These are phyloP conservation scores for Pseudoperonospora humuli DNA, from an alignment of 352 stramenopile genomes.

Conservation along the genomic window DNA sequence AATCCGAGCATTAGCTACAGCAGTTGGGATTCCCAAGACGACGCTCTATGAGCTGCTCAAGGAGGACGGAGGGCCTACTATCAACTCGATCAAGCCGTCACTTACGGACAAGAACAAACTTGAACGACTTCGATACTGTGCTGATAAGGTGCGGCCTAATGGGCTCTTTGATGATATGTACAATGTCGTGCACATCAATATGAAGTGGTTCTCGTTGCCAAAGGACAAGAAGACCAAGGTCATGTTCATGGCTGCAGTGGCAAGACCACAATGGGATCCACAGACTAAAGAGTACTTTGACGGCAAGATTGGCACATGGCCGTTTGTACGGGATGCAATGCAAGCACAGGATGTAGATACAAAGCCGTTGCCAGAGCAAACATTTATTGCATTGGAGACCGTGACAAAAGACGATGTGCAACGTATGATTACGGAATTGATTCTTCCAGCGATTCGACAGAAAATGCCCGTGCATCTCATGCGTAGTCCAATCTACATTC, in stretches of 20 bases:
- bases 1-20: slow-evolving; percentile 31
- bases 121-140: slow-evolving; percentile 30
- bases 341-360: not conserved
- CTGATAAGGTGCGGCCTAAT: slow-evolving; percentile 25
- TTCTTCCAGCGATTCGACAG: slow-evolving; percentile 26
- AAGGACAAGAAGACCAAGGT: slow-evolving; percentile 30
- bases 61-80: slow-evolving; percentile 22
- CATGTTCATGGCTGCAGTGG: slow-evolving; percentile 40
- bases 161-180: slow-evolving; percentile 38
- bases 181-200: slow-evolving; percentile 37
- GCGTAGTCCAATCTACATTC: slow-evolving; percentile 28
- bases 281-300: slow-evolving; percentile 28
- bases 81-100: slow-evolving; percentile 35
- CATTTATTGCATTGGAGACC: slow-evolving; percentile 21
- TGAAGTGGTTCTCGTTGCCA: slow-evolving; percentile 38
- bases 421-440: slow-evolving; percentile 29
- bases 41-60: slow-evolving; percentile 36
- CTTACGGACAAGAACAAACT: slow-evolving; percentile 38
- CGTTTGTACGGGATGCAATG: slow-evolving; percentile 24
- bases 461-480: slow-evolving; percentile 30
- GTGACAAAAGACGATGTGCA: slow-evolving; percentile 39
- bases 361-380: not conserved
- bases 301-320: slow-evolving; percentile 41
- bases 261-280: slow-evolving; percentile 32
- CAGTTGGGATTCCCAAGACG: slow-evolving; percentile 38